phyloP scores from a whole-genome alignment of 1,284 basidiomycete species.

The Dichomitus squalens region DNA sequence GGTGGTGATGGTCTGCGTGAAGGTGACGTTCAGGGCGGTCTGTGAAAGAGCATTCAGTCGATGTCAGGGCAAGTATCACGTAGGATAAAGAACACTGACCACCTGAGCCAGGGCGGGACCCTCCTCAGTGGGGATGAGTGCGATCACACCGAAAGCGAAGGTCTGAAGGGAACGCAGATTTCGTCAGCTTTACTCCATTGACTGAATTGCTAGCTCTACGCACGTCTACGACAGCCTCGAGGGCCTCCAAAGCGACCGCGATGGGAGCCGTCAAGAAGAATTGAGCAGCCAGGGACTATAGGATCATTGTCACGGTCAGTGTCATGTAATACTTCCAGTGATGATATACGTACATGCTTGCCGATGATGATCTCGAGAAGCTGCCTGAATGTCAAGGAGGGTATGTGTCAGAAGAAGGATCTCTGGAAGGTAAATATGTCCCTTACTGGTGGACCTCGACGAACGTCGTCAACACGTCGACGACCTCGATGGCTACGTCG shows the following conservation, averaged over 20 bases:
- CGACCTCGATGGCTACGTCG: not conserved
- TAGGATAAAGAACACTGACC: not conserved
- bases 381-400: not conserved
- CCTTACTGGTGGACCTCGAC: slow-evolving; percentile 8
- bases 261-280: slow-evolving; percentile 12
- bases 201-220: not conserved
- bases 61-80: no score
- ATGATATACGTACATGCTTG: not conserved
- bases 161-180: not conserved
- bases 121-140: not conserved
- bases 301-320: not conserved
- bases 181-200: not conserved
- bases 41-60: not conserved
- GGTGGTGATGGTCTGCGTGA: slow-evolving; percentile 1
- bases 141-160: slow-evolving; percentile 1
- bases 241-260: not conserved
- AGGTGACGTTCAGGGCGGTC: not conserved
- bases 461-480: slow-evolving; percentile 8
- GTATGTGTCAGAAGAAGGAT: not conserved
- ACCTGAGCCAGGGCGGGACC: not conserved
- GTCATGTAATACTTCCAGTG: not conserved
- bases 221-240: slow-evolving; percentile 3
- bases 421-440: no score
- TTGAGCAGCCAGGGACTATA: slow-evolving; percentile 2
- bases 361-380: slow-evolving; percentile 5